Base-by-base conservation (phyloP, 768 basidiomycete genomes). In the Coprinopsis cinerea region DNA sequence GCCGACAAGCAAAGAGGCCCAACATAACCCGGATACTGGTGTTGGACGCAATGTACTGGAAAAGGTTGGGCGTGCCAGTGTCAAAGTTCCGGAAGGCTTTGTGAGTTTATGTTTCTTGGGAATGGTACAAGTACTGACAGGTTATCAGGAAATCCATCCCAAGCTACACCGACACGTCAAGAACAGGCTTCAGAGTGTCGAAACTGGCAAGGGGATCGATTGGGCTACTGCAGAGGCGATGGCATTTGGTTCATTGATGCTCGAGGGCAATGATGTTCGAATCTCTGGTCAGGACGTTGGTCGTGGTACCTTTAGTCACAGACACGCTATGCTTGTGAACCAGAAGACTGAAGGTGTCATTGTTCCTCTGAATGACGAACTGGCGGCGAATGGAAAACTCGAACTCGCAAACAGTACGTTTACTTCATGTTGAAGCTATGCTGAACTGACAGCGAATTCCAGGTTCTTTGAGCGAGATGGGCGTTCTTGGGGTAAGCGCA, bases 241-340 rank as follows among this genome's bases (percentile, higher is more conserved):
- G 64, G 92, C 93, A 0, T 90, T 93, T 58, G 93, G 93, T 0
- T 82, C 89, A 1, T 72, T 95, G 27, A 79, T 95, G 82, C 67
- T 79, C 1, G 85, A 91, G 46, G 90, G 90, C 1, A 81, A 73
- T 54, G 87, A 94, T 59, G 76, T 96, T 7, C 79, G 92, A 14
- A 89, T 96, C 26, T 92, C 91, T 1, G 93, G 93, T 5, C 93
- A 96, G 64, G 93, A 95, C 61, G 90, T 93, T 0, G 93, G 92
- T 0, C 65, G 92, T 32, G 92, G 93, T 2, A 93, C 91, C 10
- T 92, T 93, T 66, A 90, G 87, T 55, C 88, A 91, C 45, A 72
- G 86, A 4, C 93, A 95, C 64, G 92, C 92, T 0, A 93, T 95
- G 90, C 68, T 94, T 17, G 89, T 95, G 1, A 82, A 96, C 60